Evolutionary conservation across 805 yeast species (phyloP), one percentile per base, ranked within the genome.

Genomic region (Candida mattraensis): DNA sequence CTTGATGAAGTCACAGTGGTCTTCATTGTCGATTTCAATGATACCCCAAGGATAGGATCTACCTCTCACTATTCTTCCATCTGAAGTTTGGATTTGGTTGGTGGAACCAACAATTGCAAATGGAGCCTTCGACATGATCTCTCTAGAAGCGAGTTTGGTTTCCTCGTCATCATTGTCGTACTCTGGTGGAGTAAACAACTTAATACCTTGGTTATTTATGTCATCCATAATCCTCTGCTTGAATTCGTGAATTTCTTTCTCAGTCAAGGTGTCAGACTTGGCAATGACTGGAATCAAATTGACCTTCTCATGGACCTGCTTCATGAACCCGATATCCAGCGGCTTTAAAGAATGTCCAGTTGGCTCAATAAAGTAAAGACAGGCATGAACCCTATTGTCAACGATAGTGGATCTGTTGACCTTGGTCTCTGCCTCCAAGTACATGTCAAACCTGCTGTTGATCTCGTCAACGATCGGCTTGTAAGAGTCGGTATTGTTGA

Each of bases 1-100:
- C 62, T 80, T 80, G 48, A 84, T 80, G 61, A 91, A 93, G 65
- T 91, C 99, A 61, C 88, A 84, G 61, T 93, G 97, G 39, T 80
- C 79, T 66, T 87, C 93, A 61, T 93, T 91, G 61, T 88, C 97
- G 50, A 93, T 89, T 66, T 93, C 97, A 53, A 93, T 84, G 15
- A 84, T 72, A 49, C 98, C 98, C 99, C 99, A 93, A 44, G 98
- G 97, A 61, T 91, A 91, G 44, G 76, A 69, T 66, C 99, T 84
- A 50, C 96, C 97, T 63, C 97, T 80, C 28, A 89, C 94, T 15
- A 56, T 44, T 60, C 86, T 75, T 26, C 96, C 96, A 56, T 85
- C 93, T 27, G 72, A 60, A 29, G 75, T 72, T 50, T 80, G 80
- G 22, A 84, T 80, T 45, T 78, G 79, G 40, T 68, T 66, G 15